Evolutionary conservation across 768 basidiomycete genomes (phyloP).

Genomic region (Amanita molliuscula): DNA sequence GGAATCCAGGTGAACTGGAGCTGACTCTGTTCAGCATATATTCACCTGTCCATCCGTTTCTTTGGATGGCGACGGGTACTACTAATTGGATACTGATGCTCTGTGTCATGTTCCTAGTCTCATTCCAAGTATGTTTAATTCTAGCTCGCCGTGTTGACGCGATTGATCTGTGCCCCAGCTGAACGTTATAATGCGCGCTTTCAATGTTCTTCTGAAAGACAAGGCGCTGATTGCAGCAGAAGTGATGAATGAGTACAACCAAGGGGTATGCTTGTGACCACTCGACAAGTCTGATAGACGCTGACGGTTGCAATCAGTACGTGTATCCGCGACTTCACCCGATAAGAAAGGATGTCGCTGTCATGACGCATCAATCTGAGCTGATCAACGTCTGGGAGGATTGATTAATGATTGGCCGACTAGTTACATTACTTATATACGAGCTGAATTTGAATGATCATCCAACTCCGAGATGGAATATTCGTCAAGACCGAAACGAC

Average conservation of each 20-base stretch:
- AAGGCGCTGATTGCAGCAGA: conserved; percentile 65
- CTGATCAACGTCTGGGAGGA: conserved; percentile 52
- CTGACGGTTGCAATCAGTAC: conserved; percentile 38
- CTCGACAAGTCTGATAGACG: not conserved
- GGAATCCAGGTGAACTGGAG: conserved; percentile 69
- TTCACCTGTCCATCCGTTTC: conserved; percentile 63
- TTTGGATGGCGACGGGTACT: conserved; percentile 63
- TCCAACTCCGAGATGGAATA: not conserved
- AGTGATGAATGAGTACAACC: conserved; percentile 78
- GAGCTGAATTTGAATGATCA: not conserved
- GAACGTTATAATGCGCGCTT: conserved; percentile 40
- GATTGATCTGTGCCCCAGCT: conserved; percentile 24
- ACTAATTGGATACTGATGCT: conserved; percentile 72
- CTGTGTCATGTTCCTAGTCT: conserved; percentile 55
- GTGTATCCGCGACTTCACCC: conserved; percentile 77
- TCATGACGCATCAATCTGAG: conserved; percentile 83
- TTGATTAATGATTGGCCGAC: conserved; percentile 2
- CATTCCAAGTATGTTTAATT: conserved; percentile 44
- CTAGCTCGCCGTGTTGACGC: not conserved
- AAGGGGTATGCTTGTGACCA: conserved; percentile 37
- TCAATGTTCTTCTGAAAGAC: conserved; percentile 63
- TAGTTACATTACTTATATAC: not conserved
- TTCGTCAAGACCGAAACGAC: not conserved
- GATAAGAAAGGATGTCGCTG: conserved; percentile 64
- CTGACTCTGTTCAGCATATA: conserved; percentile 62